phyloP scores from a whole-genome alignment of 139 green algal species.

The Gonium pectorale region DNA sequence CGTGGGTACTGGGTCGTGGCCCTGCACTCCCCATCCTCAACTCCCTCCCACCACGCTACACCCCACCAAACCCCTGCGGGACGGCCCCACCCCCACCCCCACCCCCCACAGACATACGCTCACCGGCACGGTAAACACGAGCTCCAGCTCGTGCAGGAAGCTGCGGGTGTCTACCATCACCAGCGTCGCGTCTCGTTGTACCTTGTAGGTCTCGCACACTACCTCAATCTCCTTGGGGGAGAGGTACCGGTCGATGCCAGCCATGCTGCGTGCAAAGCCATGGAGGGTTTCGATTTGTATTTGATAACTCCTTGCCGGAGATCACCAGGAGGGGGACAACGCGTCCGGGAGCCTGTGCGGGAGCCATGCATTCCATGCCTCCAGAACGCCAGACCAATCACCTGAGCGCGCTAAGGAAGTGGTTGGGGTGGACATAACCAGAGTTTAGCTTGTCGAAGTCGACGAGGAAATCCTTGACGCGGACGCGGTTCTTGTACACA shows the following conservation, averaged over 20 bases:
- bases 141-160: slow-evolving; percentile 77
- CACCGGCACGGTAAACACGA: slow-evolving; percentile 74
- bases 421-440: slow-evolving; percentile 74
- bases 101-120: too few relatives aligned
- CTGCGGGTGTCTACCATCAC: slow-evolving; percentile 61
- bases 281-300: background rate
- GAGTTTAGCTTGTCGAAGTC: slow-evolving; percentile 83
- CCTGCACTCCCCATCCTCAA: too few relatives aligned
- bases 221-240: slow-evolving; percentile 59
- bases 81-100: too few relatives aligned
- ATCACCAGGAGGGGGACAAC: background rate
- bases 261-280: slow-evolving; percentile 37
- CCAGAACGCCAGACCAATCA: background rate
- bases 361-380: background rate
- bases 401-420: slow-evolving; percentile 71
- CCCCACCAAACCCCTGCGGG: too few relatives aligned
- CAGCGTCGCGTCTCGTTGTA: slow-evolving; percentile 13
- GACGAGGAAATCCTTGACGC: slow-evolving; percentile 73
- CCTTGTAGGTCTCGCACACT: slow-evolving; percentile 67
- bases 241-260: slow-evolving; percentile 72
- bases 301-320: background rate
- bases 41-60: too few relatives aligned
- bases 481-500: slow-evolving; percentile 78
- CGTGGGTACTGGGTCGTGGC: too few relatives aligned
- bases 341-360: too few relatives aligned